Base-by-base conservation (phyloP, 768 basidiomycete genomes). In the Collybia nuda region DNA sequence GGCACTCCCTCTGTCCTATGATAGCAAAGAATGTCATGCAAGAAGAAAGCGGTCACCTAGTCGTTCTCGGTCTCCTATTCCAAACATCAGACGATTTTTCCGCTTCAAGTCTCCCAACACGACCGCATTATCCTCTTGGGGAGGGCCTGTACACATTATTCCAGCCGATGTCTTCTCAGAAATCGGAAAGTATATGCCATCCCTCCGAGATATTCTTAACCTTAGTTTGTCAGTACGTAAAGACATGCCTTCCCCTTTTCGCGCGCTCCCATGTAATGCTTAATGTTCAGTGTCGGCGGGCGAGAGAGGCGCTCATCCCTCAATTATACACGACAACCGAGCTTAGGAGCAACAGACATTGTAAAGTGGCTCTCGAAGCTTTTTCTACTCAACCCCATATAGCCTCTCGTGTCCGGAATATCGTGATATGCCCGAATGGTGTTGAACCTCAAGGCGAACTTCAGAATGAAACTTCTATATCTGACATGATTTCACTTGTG, bases 341-440 rank as follows among this genome's bases (percentile, higher is more conserved):
- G 38, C 63, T 72, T 21, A 65, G 58, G 41, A 64, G 65, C 26
- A 72, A 70, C 53, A 63, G 58, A 38, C 64, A 67, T 22, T 68
- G 66, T 56, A 69, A 66, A 51, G 48, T 57, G 11, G 55, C 64
- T 2, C 59, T 72, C 5, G 58, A 64, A 48, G 84, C 84, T 2
- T 81, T 94, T 48, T 83, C 63, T 2, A 62, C 60, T 51, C 60
- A 54, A 38, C 67, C 65, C 24, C 66, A 66, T 24, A 52, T 67
- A 15, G 56, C 63, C 8, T 64, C 56, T 28, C 59, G 68, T 45
- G 62, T 74, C 22, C 58, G 55, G 9, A 53, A 50, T 5, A 61
- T 71, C 19, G 53, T 53, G 19, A 65, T 72, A 5, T 61, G 61
- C 21, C 68, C 69, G 12, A 74, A 74, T 51, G 62, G 60, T 43